Percentiles rank a stretch among this genome's conserved stretches.
These are phyloP conservation scores for Cyberlindnera japonica DNA, from an alignment of 805 yeast species.

Conservation along the genomic window DNA sequence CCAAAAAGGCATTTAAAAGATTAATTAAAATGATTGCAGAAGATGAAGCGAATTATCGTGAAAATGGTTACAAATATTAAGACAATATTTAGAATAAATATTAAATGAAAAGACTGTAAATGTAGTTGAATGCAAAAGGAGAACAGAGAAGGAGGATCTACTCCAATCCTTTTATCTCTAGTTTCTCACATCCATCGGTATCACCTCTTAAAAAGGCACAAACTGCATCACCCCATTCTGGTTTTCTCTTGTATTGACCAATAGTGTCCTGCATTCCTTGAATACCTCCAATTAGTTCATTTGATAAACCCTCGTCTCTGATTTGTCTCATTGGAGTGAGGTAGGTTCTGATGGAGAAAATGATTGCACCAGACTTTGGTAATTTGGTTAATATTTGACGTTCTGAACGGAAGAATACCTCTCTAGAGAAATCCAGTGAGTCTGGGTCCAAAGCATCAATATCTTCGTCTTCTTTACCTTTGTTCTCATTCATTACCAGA, in stretches of 20 bases:
- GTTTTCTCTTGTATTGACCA: slow-evolving; percentile 57
- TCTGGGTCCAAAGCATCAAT: slow-evolving; percentile 33
- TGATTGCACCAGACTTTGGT: slow-evolving; percentile 43
- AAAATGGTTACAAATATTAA: no score
- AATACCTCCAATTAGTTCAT: slow-evolving; percentile 59
- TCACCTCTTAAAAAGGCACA: slow-evolving; percentile 37
- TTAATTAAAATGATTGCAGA: background rate
- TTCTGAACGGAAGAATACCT: slow-evolving; percentile 56
- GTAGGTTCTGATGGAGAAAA: slow-evolving; percentile 57
- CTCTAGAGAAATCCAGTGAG: slow-evolving; percentile 34
- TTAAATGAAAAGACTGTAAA: background rate
- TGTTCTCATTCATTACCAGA: slow-evolving; percentile 45
- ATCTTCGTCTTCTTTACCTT: slow-evolving; percentile 30
- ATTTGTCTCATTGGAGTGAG: slow-evolving; percentile 47
- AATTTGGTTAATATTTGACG: slow-evolving; percentile 54
- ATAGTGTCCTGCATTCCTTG: slow-evolving; percentile 57
- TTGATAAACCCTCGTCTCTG: slow-evolving; percentile 42
- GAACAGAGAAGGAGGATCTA: no score
- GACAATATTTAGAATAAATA: no score
- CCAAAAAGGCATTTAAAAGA: background rate
- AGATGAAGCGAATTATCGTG: background rate
- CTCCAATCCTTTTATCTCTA: slow-evolving; percentile 16
- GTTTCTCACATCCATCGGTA: slow-evolving; percentile 31
- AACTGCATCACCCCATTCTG: slow-evolving; percentile 70
- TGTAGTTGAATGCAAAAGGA: no score